Conservation (phyloP, 2,329 filamentous ascomycete species). For the Blastomyces percursus region DNA sequence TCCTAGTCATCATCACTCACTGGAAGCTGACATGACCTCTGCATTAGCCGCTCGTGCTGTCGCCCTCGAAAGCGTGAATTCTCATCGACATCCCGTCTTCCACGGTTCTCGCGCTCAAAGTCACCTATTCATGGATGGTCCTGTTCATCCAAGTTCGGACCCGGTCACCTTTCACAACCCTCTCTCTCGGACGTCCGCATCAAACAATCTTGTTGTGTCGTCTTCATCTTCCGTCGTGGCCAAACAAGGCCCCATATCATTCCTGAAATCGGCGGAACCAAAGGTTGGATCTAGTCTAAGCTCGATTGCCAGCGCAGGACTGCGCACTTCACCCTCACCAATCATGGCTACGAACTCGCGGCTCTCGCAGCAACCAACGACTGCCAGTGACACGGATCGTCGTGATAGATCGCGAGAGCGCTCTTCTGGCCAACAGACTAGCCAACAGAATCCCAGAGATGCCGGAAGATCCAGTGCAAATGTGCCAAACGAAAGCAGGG, state of each 20-base stretch:
- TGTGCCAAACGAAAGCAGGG: conserved; percentile 26
- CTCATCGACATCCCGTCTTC: conserved; percentile 21
- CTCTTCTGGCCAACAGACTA: conserved; percentile 21
- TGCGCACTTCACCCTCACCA: conserved; percentile 25
- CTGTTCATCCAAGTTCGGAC: conserved; percentile 34
- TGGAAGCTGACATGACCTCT: conserved; percentile 27
- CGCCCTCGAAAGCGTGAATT: neutral
- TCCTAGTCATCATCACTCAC: neutral
- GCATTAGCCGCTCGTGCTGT: conserved; percentile 21
- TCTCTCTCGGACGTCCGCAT: conserved; percentile 18
- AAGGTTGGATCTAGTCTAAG: conserved; percentile 30
- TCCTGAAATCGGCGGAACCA: conserved; percentile 24
- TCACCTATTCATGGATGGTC: conserved; percentile 31
- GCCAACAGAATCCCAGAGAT: conserved; percentile 32
- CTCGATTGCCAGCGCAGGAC: conserved; percentile 34
- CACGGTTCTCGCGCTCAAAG: conserved; percentile 23
- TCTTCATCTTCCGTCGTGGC: conserved; percentile 19
- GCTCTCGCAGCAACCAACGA: conserved; percentile 17
- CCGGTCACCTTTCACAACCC: conserved; percentile 29
- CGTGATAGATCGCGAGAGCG: conserved; percentile 23
- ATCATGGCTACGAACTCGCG: conserved; percentile 4
- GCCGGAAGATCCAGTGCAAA: conserved; percentile 27
- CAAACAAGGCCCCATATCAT: conserved; percentile 21
- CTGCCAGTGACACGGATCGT: conserved; percentile 39
- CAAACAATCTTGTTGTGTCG: conserved; percentile 16